Evolutionary conservation across 441 rosid species (phyloP), one percentile per base, ranked within the genome.

Genomic region (Gossypium trilobum): DNA sequence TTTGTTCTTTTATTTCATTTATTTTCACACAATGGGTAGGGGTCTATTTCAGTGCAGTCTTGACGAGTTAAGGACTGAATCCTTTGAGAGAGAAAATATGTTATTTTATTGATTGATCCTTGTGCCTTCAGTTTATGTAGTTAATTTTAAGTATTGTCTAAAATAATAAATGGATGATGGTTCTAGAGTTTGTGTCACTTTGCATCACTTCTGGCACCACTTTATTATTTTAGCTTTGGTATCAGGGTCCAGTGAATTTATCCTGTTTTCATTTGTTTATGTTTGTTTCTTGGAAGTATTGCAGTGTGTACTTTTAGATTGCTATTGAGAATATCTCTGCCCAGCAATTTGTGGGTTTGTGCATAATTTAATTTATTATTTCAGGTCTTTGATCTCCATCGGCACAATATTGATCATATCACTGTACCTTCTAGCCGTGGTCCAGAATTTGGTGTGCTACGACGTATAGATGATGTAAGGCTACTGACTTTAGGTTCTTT

Each of bases 321-420:
- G 19, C 19, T 62, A 22, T 46, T 44, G 19, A 55, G 29, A 68
- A 60, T 46, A 46, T 48, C 56, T 7, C 60, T 33, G 51, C 16
- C 27, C 17, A 29, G 13, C 22, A 74, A 39, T 76, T 19, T 77
- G 58, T 61, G 13, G 25, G 23, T 67, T 13, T 70, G 19, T 56
- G 31, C 73, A 20, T 79, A 52, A 73, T 67, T 73, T 68, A 73
- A 23, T 71, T 58, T 70, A 74, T 27, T 74, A 72, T 75, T 54
- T 61, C 83, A 95, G 99, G 84, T 95, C 44, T 82, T 84, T 79
- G 99, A 96, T 87, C 86, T 96, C 50, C 99, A 96, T 71, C 96
- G 99, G n/a, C 98, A 96, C 83, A 81, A 88, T 79, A 96, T 96
- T 79, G 99, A 96, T 85, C 91, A 96, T 61, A 91, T 96, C 59